Evolutionary conservation across 202 grass and related monocot genomes (phyloP), one percentile per base, ranked within the genome.

Genomic region (Zoysia matrella): DNA sequence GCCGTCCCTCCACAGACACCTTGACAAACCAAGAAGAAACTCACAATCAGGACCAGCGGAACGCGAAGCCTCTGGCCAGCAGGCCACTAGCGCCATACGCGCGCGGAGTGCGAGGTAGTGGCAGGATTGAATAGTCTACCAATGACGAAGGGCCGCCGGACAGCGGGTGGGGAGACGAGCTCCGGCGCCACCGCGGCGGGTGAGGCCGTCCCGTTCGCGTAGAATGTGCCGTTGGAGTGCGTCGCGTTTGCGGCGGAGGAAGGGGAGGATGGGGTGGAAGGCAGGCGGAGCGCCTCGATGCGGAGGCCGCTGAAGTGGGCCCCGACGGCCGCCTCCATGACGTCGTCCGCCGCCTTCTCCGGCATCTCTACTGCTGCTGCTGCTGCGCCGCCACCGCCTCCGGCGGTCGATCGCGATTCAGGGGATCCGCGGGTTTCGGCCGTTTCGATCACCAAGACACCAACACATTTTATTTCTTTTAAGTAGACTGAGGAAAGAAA

Each of bases 241-340:
- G 79, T 15, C 1, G 47, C 74, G 4, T 63, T 71, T 67, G 47
- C 71, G 70, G 58, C 81, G 48, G 87, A 89, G 71, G 92, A 93
- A 30, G 96, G 89, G 72, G 92, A 91, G 66, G 93, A 86, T 0
- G 95, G 85, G 45, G 87, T 7, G 7, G 95, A 89, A 41, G 87
- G 46, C 54, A 83, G 85, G 66, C 87, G 90, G 18, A 90, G 95
- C 79, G 92, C 80, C 76, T 87, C 83, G 43, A 94, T 86, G 76
- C 94, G 94, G 85, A 94, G 88, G 47, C 96, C 91, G 77, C 96
- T 96, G 93, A 99, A 99, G 89, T 99, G 96, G 13, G 93, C 85
- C 67, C 89, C 93, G 71, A 87, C 90, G 36, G 89, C 84, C 6
- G 91, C 85, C 64, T 96, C 92, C 88, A 99, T 95, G 39, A 85